A percentile compares a stretch with the other conserved stretches of the same genome.
These are phyloP conservation scores for Thermochaetoides thermophila DNA, from an alignment of 495 filamentous ascomycete species.

Conservation along the genomic window DNA sequence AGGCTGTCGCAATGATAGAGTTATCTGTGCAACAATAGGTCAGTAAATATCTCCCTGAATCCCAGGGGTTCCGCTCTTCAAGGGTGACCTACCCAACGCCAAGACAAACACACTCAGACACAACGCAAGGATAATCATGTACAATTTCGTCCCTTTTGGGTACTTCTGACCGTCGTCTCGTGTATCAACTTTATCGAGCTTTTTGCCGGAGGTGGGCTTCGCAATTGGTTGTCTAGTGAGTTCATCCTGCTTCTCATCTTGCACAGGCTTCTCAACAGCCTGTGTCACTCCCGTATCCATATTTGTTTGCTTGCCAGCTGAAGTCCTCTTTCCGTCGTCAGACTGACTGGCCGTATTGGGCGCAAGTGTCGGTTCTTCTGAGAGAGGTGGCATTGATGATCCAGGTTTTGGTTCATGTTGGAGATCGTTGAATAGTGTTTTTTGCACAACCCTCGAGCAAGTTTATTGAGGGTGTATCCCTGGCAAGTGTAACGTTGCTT, in stretches of 20 bases:
- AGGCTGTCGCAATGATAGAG: conserved; percentile 71
- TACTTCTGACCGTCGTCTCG: conserved; percentile 32
- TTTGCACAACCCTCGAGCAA: too few relatives aligned
- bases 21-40: conserved; percentile 21
- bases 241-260: conserved; percentile 9
- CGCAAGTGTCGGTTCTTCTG: conserved; percentile 19
- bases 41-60: too few relatives aligned
- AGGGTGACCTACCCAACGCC: conserved; percentile 31
- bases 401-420: conserved; percentile 10
- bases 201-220: conserved; percentile 13
- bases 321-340: conserved; percentile 15
- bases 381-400: conserved; percentile 4
- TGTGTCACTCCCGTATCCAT: conserved; percentile 5
- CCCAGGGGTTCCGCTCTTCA: too few relatives aligned
- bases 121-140: conserved; percentile 33
- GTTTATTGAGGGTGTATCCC: too few relatives aligned
- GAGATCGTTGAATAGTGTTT: too few relatives aligned
- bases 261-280: not conserved
- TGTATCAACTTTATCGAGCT: conserved; percentile 10
- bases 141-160: conserved; percentile 31
- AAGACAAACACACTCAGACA: conserved; percentile 42
- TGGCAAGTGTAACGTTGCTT: too few relatives aligned
- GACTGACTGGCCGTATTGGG: conserved; percentile 14
- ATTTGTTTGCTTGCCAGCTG: conserved; percentile 8
- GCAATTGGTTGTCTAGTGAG: conserved; percentile 17